These are phyloP conservation scores for Sedum album DNA, from an alignment of 164 flowering plant species.

Conservation along the genomic window DNA sequence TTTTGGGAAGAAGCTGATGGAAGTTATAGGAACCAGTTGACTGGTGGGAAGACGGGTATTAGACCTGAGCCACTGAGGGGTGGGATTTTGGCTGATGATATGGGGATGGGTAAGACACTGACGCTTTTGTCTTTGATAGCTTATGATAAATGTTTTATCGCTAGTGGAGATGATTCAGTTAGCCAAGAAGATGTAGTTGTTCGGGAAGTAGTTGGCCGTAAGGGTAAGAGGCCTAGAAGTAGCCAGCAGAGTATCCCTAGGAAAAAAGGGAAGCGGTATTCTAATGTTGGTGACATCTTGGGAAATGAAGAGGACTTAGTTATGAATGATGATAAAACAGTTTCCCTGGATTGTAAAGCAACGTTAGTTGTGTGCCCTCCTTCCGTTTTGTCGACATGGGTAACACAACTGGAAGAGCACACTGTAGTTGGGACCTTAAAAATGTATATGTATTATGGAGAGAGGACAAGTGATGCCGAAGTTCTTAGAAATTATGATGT, in stretches of 20 bases:
- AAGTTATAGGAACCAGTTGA: constrained; percentile 55
- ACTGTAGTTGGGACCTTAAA: constrained; percentile 51
- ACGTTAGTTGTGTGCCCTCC: constrained; percentile 83
- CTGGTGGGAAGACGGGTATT: constrained; percentile 36
- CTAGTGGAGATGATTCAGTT: constrained; percentile 5
- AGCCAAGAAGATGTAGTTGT: constrained; percentile 18
- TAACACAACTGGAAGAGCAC: constrained; percentile 65
- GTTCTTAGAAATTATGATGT: constrained; percentile 67
- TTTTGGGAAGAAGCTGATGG: constrained; percentile 81
- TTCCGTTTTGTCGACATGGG: constrained; percentile 74
- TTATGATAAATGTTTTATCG: constrained; percentile 33
- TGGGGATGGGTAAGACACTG: constrained; percentile 95
- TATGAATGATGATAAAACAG: constrained; percentile 6
- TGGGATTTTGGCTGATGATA: constrained; percentile 92
- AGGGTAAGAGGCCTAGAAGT: constrained; percentile 33
- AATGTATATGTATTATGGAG: constrained; percentile 72
- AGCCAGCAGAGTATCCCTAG: constrained; percentile 14
- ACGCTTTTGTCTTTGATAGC: constrained; percentile 82
- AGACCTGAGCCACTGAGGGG: constrained; percentile 76
- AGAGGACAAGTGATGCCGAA: constrained; percentile 40
- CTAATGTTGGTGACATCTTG: constrained; percentile 2
- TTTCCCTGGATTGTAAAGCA: constrained; percentile 18
- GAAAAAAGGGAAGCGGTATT: constrained; percentile 27
- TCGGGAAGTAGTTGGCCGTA: constrained; percentile 8
- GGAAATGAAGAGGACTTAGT: constrained; percentile 6